Evolutionary conservation across 2,329 filamentous ascomycete genomes (phyloP), one percentile per base, ranked within the genome.

Genomic region (Colletotrichum gigasporum): DNA sequence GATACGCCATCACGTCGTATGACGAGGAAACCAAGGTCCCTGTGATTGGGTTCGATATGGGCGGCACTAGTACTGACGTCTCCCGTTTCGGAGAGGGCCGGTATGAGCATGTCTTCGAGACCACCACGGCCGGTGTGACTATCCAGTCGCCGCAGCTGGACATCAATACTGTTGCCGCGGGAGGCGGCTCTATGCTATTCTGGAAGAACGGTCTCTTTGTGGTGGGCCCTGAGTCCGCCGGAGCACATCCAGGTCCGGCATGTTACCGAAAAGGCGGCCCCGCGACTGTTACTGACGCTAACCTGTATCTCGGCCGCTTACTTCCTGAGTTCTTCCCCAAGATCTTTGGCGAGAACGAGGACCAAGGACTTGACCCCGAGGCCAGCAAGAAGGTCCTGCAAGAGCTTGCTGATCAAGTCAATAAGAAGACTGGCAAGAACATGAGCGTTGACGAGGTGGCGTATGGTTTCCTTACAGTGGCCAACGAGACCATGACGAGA

Each of bases 31-130:
- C 93, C 4, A 92, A 89, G 73, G 93, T 87, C 1, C 93, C 94
- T 0, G 91, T 97, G 4, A 97, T 97, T 71, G 94, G 94, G 0
- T 97, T 97, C 72, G 94, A 97, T 70, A 97, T 97, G 94, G 93
- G 93, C 35, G 94, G 94, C 10, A 97, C 94, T 0, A 94, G 90
- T 61, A 97, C 94, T 1, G 94, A 97, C 75, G 93, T 97, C 9
- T 96, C 92, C 32, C 85, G 94, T 50, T 97, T 95, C 71, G 92
- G 91, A 5, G 88, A 91, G 56, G 94, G 94, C 14, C 85, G 92
- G 57, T 95, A 97, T 71, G 94, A 97, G 71, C 94, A 97, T 71
- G 93, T 97, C 1, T 97, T 97, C 69, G 94, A 97, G 77, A 97
- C 94, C 0, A 97, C 93, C 0, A 97, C 93, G 1, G 94, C 94